These are phyloP conservation scores for Cucurbita moschata DNA, from an alignment of 306 rosid species.

Conservation along the genomic window DNA sequence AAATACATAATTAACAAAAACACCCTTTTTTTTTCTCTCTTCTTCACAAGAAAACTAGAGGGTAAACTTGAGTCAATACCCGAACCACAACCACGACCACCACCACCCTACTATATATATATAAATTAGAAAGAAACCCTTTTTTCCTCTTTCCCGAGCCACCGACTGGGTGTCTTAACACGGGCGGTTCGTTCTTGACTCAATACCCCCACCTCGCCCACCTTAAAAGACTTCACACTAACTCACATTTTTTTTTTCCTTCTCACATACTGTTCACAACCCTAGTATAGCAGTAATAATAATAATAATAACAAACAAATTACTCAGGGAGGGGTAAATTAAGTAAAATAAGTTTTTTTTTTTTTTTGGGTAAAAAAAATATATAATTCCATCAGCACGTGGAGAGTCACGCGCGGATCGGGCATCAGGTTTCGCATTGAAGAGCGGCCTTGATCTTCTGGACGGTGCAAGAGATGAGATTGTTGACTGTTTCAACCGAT, in stretches of 20 bases:
- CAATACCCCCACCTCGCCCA: slow-evolving; percentile 31
- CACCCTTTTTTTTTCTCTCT: not conserved
- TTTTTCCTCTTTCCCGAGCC: not conserved
- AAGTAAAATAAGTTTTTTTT: not conserved
- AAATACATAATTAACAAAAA: slow-evolving; percentile 8
- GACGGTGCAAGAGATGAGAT: slow-evolving; percentile 44
- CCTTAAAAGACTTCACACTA: not conserved
- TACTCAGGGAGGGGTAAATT: not conserved
- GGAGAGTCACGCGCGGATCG: slow-evolving; percentile 2
- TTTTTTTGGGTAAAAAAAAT: not conserved
- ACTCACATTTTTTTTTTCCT: not conserved
- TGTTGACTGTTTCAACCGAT: slow-evolving; percentile 44
- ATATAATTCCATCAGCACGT: not conserved
- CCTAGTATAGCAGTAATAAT: not conserved
- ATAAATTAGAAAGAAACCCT: not conserved
- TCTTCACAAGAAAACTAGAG: slow-evolving; percentile 10
- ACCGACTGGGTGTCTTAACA: not conserved
- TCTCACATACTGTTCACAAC: slow-evolving; percentile 11
- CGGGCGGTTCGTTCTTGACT: slow-evolving; percentile 99
- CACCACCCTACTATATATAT: not conserved
- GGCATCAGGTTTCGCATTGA: slow-evolving; percentile 44
- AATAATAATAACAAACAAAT: slow-evolving; percentile 2
- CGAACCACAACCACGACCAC: slow-evolving; percentile 76
- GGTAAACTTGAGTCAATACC: slow-evolving; percentile 91
- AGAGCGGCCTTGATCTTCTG: slow-evolving; percentile 64